phyloP scores from a whole-genome alignment of 1,139 yeast genomes.

The Debaryomycetaceae sp. region DNA sequence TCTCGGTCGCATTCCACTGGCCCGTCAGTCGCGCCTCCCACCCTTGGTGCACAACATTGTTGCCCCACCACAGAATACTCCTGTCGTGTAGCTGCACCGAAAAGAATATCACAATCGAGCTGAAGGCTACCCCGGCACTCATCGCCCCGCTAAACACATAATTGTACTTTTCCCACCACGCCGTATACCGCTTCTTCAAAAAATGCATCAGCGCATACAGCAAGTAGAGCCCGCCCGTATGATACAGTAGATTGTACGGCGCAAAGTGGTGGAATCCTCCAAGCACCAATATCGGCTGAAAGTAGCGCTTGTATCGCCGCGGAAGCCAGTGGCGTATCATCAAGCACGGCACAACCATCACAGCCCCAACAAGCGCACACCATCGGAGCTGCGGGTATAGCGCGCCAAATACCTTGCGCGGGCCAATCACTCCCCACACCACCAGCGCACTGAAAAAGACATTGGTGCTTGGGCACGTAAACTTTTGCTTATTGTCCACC shows the following conservation, averaged over 20 bases:
- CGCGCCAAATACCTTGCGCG: slow-evolving; percentile 21
- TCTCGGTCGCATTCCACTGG: slow-evolving; percentile 6
- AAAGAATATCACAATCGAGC: slow-evolving; percentile 10
- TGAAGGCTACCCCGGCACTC: slow-evolving; percentile 12
- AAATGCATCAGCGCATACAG: slow-evolving; percentile 9
- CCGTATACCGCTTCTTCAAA: slow-evolving; percentile 7
- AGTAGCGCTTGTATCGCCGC: slow-evolving; percentile 5
- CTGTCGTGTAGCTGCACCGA: slow-evolving; percentile 10
- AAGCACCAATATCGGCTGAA: slow-evolving; percentile 11
- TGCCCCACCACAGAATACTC: slow-evolving; percentile 12
- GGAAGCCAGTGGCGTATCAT: slow-evolving; percentile 14
- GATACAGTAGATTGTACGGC: slow-evolving; percentile 9
- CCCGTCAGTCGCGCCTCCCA: slow-evolving; percentile 5
- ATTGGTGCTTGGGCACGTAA: slow-evolving; percentile 23
- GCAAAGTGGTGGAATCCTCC: slow-evolving; percentile 10
- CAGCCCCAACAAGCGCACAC: slow-evolving; percentile 22
- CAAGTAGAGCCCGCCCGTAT: slow-evolving; percentile 8
- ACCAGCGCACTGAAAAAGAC: slow-evolving; percentile 22
- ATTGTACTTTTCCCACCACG: slow-evolving; percentile 12
- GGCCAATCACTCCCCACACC: slow-evolving; percentile 28
- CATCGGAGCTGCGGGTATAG: slow-evolving; percentile 23
- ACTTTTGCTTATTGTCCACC: slow-evolving; percentile 15
- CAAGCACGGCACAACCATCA: slow-evolving; percentile 20
- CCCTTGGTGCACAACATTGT: slow-evolving; percentile 6
- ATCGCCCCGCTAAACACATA: slow-evolving; percentile 10